Evolutionary conservation across 2,329 filamentous ascomycete genomes (phyloP), one percentile per base, ranked within the genome.

Genomic region (Zymoseptoria brevis): DNA sequence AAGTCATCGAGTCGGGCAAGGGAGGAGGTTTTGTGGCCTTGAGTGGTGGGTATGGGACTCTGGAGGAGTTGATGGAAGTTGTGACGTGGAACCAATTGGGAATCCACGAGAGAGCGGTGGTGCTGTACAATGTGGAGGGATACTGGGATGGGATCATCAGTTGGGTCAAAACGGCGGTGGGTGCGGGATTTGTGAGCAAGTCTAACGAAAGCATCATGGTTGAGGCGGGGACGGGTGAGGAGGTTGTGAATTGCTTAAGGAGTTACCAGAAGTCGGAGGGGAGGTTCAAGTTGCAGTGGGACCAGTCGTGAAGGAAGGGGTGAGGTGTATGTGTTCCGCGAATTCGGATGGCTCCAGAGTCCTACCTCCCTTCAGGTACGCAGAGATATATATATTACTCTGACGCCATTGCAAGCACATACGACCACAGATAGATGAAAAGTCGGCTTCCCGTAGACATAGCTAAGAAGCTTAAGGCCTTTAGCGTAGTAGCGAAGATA

Each of bases 41-140:
- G 60, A 85, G 83, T 57, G 93, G 93, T 50, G 94, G 94, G 0
- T 99, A 93, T 74, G 94, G 94, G 19, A 99, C 94, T 1, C 82
- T 97, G 72, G 94, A 99, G 78, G 94, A 99, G 80, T 81, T 99
- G 72, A 91, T 96, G 75, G 90, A 95, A 77, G 85, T 90, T 2
- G 86, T 86, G 24, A 95, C 90, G 9, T 99, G 94, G 72, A 97
- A 96, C 75, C 94, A 97, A 77, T 77, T 99, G 54, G 93, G 94
- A 0, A 97, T 99, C 65, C 94, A 97, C 75, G 81, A 81, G 67
- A 80, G 82, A 54, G 89, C 88, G 3, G 86, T 97, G 52, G 86
- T 93, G 57, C 78, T 96, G 54, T 84, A 89, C 66, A 97, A 97
- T 73, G 81, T 96, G 24, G 86, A 92, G 57, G 90, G 91, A 0